Conservation (phyloP, 2,329 filamentous ascomycete species). For the Diaporthe velutina region DNA sequence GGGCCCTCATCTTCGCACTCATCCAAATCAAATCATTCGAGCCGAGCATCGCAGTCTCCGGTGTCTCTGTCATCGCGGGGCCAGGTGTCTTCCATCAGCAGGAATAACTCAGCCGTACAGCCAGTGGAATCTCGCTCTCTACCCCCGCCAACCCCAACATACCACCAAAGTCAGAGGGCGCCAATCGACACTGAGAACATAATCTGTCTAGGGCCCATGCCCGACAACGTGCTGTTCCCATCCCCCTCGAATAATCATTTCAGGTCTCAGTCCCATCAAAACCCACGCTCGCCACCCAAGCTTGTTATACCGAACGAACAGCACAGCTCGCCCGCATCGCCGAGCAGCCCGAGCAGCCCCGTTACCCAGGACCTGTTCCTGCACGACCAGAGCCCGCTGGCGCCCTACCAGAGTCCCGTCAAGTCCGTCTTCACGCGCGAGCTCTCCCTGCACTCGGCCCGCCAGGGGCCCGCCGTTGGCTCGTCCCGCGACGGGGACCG, state of each 20-base stretch:
- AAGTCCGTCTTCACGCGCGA: conserved; percentile 33
- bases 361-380: conserved; percentile 45
- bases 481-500: neutral
- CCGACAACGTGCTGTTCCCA: conserved; percentile 60
- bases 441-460: conserved; percentile 24
- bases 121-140: conserved; percentile 29
- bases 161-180: conserved; percentile 54
- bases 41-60: conserved; percentile 41
- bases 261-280: conserved; percentile 15
- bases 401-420: conserved; percentile 31
- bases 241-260: conserved; percentile 43
- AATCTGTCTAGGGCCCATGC: conserved; percentile 67
- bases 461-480: neutral
- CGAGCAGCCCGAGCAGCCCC: conserved; percentile 44
- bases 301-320: neutral
- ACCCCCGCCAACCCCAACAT: conserved; percentile 48
- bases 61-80: neutral
- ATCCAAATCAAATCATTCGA: conserved; percentile 41
- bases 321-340: conserved; percentile 3
- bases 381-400: conserved; percentile 33
- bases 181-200: conserved; percentile 67
- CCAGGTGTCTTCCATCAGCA: conserved; percentile 43
- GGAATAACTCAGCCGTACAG: conserved; percentile 45
- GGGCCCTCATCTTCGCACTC: conserved; percentile 32
- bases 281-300: conserved; percentile 18